These are phyloP conservation scores for Phaseolus coccineus DNA, from an alignment of 331 rosid species.

Conservation along the genomic window DNA sequence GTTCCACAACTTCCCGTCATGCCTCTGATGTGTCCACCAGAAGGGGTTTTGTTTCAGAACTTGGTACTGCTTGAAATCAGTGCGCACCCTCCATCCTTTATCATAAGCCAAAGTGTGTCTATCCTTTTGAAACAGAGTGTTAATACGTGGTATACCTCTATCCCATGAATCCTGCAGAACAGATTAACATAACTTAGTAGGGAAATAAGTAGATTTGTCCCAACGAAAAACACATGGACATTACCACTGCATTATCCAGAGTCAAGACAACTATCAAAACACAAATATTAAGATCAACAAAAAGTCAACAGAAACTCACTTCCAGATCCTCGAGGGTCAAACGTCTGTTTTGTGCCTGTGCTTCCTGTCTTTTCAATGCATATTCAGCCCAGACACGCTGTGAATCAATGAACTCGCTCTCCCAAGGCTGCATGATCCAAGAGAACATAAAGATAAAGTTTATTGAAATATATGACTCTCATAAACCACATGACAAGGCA, in stretches of 20 bases:
- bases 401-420: slow-evolving; percentile 96
- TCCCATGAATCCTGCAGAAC: slow-evolving; percentile 96
- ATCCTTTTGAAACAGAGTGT: slow-evolving; percentile 98
- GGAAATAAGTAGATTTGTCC: background rate
- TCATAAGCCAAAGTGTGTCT: slow-evolving; percentile 98
- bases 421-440: slow-evolving; percentile 80
- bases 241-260: background rate
- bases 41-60: slow-evolving; percentile 97
- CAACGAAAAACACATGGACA: background rate
- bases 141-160: slow-evolving; percentile 97
- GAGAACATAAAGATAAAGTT: slow-evolving; percentile 3
- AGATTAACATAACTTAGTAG: background rate
- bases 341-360: slow-evolving; percentile 98
- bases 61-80: slow-evolving; percentile 98
- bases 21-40: slow-evolving; percentile 99
- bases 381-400: slow-evolving; percentile 99
- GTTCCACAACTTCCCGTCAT: slow-evolving; percentile 97
- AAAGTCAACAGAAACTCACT: slow-evolving; percentile 55
- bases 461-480: background rate
- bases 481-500: background rate
- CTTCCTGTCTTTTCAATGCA: slow-evolving; percentile 99
- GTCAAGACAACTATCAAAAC: background rate
- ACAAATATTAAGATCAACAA: background rate
- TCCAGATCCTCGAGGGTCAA: slow-evolving; percentile 98
- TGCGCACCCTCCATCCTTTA: slow-evolving; percentile 99